phyloP scores from a whole-genome alignment of 371 early-diverging fungal genomes.

The Coemansia sp. region DNA sequence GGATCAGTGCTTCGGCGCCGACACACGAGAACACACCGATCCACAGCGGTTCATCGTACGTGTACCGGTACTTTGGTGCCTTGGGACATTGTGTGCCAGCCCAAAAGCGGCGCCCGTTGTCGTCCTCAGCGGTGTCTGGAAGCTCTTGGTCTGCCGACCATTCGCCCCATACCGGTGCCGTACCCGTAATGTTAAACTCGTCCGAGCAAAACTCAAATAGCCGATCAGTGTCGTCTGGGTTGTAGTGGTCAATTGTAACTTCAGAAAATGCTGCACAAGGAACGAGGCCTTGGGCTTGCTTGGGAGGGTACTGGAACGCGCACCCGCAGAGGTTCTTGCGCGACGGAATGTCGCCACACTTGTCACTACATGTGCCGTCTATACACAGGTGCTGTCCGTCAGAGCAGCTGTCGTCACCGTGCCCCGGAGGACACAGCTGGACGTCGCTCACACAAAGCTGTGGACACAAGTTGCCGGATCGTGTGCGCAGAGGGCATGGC shows the following conservation, averaged over 20 bases:
- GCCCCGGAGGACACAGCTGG: constrained; percentile 22
- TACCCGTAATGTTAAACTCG: constrained; percentile 19
- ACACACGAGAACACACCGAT: constrained; percentile 55
- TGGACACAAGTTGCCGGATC: constrained; percentile 30
- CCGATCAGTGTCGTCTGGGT: constrained; percentile 7
- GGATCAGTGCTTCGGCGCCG: constrained; percentile 49
- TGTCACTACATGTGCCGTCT: constrained; percentile 38
- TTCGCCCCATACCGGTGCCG: constrained; percentile 32
- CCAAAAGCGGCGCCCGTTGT: constrained; percentile 35
- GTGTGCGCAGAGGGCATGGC: constrained; percentile 31
- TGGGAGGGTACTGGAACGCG: constrained; percentile 31
- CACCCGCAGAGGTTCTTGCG: constrained; percentile 48
- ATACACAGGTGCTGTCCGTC: constrained; percentile 32
- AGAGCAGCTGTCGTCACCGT: constrained; percentile 35
- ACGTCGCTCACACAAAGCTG: constrained; percentile 42
- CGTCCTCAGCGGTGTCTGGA: constrained; percentile 4
- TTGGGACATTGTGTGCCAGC: constrained; percentile 53
- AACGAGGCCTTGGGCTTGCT: constrained; percentile 22
- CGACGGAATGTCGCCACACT: constrained; percentile 21
- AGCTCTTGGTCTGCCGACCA: constrained; percentile 18
- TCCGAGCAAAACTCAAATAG: constrained; percentile 22
- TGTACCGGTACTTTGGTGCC: constrained; percentile 56
- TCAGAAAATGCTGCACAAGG: constrained; percentile 33
- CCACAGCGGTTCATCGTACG: constrained; percentile 64
- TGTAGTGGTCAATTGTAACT: constrained; percentile 35